Evolutionary conservation across 768 basidiomycete genomes (phyloP).

Genomic region (Trametes elegans): DNA sequence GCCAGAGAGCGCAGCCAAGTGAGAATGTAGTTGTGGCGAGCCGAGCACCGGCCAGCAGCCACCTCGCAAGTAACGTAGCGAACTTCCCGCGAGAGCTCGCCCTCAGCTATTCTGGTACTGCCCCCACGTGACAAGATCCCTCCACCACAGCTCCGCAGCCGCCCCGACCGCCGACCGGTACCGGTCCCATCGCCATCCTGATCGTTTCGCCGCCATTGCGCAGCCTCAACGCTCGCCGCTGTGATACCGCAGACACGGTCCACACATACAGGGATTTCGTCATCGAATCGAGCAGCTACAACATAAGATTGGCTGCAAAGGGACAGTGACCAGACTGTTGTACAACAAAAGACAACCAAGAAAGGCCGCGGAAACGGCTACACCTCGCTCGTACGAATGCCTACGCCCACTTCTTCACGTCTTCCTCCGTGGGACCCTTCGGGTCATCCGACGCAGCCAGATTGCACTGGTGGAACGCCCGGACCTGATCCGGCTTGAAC

Average conservation of each 20-base stretch:
- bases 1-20: neutral
- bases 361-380: neutral
- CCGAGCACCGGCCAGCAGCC: conserved; percentile 1
- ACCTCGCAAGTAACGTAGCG: conserved; percentile 5
- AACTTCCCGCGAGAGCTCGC: neutral
- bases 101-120: neutral
- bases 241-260: no score
- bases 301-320: no score
- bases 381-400: neutral
- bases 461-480: conserved; percentile 85
- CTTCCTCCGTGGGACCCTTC: conserved; percentile 62
- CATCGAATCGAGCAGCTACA: no score
- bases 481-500: conserved; percentile 63
- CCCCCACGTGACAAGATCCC: neutral
- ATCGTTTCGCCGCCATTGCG: neutral
- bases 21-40: neutral
- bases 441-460: conserved; percentile 80
- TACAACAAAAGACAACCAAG: neutral
- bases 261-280: no score
- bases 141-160: neutral
- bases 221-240: neutral
- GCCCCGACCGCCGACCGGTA: no score
- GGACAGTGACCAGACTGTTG: no score
- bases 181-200: neutral
- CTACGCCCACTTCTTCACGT: conserved; percentile 59